Percentiles rank a stretch among this genome's conserved stretches.
These are phyloP conservation scores for Diaporthe australafricana DNA, from an alignment of 2,329 filamentous ascomycete species.

Conservation along the genomic window DNA sequence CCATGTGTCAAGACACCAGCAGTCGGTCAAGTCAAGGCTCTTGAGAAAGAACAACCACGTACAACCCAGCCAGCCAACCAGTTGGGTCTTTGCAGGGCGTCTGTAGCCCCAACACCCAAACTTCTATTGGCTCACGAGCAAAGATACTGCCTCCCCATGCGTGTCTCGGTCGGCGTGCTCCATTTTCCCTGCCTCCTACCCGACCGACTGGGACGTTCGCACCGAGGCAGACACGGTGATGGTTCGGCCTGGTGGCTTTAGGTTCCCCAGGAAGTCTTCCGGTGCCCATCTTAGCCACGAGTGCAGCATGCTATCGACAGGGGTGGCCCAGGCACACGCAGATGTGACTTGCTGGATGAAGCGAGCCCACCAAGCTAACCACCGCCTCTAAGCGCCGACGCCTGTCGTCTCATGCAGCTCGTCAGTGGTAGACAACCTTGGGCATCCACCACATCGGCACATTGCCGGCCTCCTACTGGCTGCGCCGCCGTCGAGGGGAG, in stretches of 20 bases:
- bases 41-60: neutral
- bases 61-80: slow-evolving; percentile 10
- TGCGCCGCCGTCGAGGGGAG: slow-evolving; percentile 38
- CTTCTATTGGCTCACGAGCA: slow-evolving; percentile 30
- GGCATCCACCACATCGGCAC: slow-evolving; percentile 45
- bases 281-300: slow-evolving; percentile 16
- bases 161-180: slow-evolving; percentile 28
- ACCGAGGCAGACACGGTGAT: slow-evolving; percentile 31
- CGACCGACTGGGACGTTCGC: slow-evolving; percentile 33
- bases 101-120: neutral
- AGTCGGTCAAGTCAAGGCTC: slow-evolving; percentile 11
- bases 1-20: slow-evolving; percentile 20
- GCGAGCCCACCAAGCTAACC: slow-evolving; percentile 47
- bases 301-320: slow-evolving; percentile 35
- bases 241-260: slow-evolving; percentile 24
- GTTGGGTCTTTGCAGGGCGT: slow-evolving; percentile 9
- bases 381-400: slow-evolving; percentile 67
- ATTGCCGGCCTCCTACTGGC: slow-evolving; percentile 48
- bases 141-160: slow-evolving; percentile 31
- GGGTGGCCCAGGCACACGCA: slow-evolving; percentile 40
- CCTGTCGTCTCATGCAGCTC: slow-evolving; percentile 64
- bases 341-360: slow-evolving; percentile 55
- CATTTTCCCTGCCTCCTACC: slow-evolving; percentile 33
- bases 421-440: slow-evolving; percentile 43
- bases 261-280: slow-evolving; percentile 9